Conservation (phyloP, 2,329 filamentous ascomycete species). For the Zymoseptoria ardabiliae region DNA sequence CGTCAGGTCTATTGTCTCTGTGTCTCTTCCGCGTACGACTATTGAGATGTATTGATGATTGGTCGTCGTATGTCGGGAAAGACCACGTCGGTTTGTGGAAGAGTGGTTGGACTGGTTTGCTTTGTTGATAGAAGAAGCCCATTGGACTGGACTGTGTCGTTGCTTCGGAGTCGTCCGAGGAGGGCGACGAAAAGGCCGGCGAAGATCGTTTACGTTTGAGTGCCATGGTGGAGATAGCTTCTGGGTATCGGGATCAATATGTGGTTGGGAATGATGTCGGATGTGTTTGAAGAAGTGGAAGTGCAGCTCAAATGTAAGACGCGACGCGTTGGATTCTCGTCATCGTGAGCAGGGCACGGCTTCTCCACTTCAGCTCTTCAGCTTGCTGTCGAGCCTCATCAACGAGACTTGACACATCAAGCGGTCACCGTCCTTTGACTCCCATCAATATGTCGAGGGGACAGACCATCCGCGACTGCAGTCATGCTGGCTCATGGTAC, state of each 20-base stretch:
- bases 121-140: constrained; percentile 25
- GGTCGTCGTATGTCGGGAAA: constrained; percentile 21
- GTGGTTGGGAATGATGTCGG: neutral
- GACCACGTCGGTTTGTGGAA: constrained; percentile 22
- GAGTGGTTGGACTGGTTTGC: constrained; percentile 19
- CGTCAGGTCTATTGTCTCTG: constrained; percentile 51
- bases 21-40: constrained; percentile 53
- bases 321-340: neutral
- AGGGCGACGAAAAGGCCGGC: constrained; percentile 36
- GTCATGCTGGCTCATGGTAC: constrained; percentile 89
- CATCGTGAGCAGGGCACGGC: neutral
- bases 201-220: constrained; percentile 53
- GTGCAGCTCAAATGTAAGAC: neutral
- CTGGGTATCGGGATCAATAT: neutral
- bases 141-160: constrained; percentile 23
- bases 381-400: neutral
- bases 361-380: neutral
- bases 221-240: constrained; percentile 37
- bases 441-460: constrained; percentile 16
- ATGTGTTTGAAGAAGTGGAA: neutral
- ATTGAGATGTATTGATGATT: constrained; percentile 36
- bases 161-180: constrained; percentile 32
- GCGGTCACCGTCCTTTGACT: neutral
- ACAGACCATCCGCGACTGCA: constrained; percentile 48
- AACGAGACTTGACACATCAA: neutral